Evolutionary conservation across 768 basidiomycete species (phyloP).

Genomic region (Roridomyces roridus): DNA sequence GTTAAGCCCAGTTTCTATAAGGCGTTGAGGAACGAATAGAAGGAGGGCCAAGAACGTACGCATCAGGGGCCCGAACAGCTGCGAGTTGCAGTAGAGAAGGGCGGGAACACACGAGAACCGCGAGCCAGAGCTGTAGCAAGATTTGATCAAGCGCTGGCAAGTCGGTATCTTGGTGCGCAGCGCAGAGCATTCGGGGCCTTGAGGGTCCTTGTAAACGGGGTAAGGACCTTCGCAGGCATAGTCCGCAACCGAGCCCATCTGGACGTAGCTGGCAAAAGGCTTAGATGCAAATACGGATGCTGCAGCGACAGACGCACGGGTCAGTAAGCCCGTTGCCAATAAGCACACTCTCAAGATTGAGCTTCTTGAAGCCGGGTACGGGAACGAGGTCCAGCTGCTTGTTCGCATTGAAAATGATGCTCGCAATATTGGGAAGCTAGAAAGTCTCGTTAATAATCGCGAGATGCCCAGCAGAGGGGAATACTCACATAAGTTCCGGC

Average conservation of each 20-base stretch:
- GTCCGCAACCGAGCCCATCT: conserved; percentile 83
- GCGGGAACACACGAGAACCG: conserved; percentile 78
- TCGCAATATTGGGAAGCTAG: conserved; percentile 78
- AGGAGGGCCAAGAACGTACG: conserved; percentile 48
- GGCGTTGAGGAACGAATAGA: background rate
- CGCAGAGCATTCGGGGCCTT: conserved; percentile 69
- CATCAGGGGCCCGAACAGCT: conserved; percentile 73
- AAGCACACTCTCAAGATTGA: conserved; percentile 85
- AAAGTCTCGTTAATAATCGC: background rate
- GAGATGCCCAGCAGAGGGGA: background rate
- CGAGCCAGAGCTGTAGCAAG: conserved; percentile 69
- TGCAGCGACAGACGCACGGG: conserved; percentile 43
- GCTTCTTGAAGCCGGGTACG: conserved; percentile 58
- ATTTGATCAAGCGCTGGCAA: conserved; percentile 75
- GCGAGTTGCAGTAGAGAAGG: conserved; percentile 77
- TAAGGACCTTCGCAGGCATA: conserved; percentile 85
- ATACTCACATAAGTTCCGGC: conserved; percentile 68
- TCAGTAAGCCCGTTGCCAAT: conserved; percentile 91
- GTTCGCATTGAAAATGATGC: conserved; percentile 81
- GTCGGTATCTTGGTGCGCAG: conserved; percentile 70
- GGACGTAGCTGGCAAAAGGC: conserved; percentile 45
- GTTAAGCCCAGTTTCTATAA: conserved; percentile 74
- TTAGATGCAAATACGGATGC: background rate
- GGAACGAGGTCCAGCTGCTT: conserved; percentile 54
- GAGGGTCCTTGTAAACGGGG: conserved; percentile 75